phyloP scores from a whole-genome alignment of 1,139 yeast species.

The Hansenula anomala region DNA sequence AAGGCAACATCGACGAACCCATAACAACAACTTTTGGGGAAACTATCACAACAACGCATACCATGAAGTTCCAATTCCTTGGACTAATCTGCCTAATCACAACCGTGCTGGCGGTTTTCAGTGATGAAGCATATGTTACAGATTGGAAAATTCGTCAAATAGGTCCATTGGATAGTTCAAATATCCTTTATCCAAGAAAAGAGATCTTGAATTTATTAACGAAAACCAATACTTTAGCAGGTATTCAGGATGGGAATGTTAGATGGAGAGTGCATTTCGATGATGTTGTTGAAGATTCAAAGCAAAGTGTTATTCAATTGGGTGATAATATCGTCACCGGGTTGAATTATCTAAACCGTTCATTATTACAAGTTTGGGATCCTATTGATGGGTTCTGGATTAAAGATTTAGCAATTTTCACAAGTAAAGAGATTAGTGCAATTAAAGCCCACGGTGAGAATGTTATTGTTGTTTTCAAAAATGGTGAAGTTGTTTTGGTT shows the following conservation, averaged over 20 bases:
- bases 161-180: conserved; percentile 22
- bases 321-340: conserved; percentile 6
- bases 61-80: neutral
- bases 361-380: conserved; percentile 18
- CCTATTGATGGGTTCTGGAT: conserved; percentile 9
- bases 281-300: conserved; percentile 6
- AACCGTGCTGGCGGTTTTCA: conserved; percentile 14
- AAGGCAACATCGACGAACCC: no score
- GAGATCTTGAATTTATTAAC: conserved; percentile 21
- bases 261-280: conserved; percentile 24
- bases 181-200: conserved; percentile 12
- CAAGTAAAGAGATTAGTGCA: conserved; percentile 4
- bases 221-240: conserved; percentile 23
- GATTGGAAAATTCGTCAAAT: conserved; percentile 32
- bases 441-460: no score
- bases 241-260: conserved; percentile 24
- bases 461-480: conserved; percentile 8
- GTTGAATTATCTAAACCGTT: conserved; percentile 9
- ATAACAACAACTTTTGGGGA: no score
- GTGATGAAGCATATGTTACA: conserved; percentile 29
- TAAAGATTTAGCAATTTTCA: conserved; percentile 8
- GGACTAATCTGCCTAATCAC: conserved; percentile 1
- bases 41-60: neutral
- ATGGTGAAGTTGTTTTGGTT: conserved; percentile 8
- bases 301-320: conserved; percentile 1